Evolutionary conservation across 306 rosid genomes (phyloP).

Genomic region (Lathyrus aphaca): DNA sequence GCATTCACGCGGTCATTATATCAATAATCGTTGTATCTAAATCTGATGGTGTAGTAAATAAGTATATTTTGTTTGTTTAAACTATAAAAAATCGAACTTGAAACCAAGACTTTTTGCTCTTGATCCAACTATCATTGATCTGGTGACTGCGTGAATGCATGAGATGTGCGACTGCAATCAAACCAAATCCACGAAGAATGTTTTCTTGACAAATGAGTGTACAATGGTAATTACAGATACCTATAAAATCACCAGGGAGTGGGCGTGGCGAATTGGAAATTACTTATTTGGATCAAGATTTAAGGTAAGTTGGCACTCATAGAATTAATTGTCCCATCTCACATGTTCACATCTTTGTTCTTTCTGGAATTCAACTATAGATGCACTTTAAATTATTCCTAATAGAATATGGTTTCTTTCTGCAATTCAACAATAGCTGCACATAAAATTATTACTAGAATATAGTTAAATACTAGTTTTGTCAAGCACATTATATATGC

Average conservation of each 20-base stretch:
- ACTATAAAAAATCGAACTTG: neutral
- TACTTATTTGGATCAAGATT: slow-evolving; percentile 82
- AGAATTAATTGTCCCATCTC: slow-evolving; percentile 10
- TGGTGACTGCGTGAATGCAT: neutral
- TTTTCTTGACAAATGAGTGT: slow-evolving; percentile 11
- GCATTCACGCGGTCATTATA: neutral
- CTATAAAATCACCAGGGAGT: slow-evolving; percentile 79
- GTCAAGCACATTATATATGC: neutral
- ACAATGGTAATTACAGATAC: slow-evolving; percentile 57
- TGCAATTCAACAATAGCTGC: neutral
- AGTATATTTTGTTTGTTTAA: neutral
- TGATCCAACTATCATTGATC: neutral
- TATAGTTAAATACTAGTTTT: slow-evolving; percentile 5
- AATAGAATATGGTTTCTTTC: neutral
- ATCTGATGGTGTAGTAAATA: neutral
- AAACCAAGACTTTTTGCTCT: neutral
- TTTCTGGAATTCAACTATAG: neutral
- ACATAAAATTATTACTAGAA: neutral
- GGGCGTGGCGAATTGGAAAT: slow-evolving; percentile 85
- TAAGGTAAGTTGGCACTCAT: slow-evolving; percentile 53
- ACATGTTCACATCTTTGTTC: neutral
- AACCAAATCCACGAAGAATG: neutral
- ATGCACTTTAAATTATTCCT: neutral
- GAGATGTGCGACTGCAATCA: neutral
- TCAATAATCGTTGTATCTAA: neutral